Evolutionary conservation across 805 yeast species (phyloP), one percentile per base, ranked within the genome.

Genomic region (Ogataea trehalophila): DNA sequence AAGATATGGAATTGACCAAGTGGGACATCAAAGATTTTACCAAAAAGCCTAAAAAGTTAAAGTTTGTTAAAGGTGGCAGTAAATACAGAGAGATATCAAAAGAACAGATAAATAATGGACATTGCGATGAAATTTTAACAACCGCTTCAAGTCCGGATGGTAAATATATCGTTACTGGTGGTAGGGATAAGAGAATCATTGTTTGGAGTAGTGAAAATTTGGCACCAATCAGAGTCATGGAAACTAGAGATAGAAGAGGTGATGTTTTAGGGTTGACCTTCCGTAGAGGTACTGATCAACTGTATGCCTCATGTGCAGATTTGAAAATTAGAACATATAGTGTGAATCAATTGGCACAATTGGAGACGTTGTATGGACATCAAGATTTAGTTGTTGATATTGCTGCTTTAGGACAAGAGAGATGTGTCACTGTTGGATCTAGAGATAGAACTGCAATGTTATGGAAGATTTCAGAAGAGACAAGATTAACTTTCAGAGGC

Each of bases 381-480:
- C 98, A 94, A 70, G 99, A 94, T 62, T 72, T 79, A 46, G 91
- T 92, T 40, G 76, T 79, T 39, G 97, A 84, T 60, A 83, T 94
- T 45, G 71, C 89, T 20, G 89, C 97, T 0, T 71, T 94, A 51
- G 79, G 80, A 9, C 82, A 83, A 65, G 98, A 94, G 62, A 80
- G 97, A 49, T 94, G 99, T 72, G 91, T 94, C 16, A 88, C 96
- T 23, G 98, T 92, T 33, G 99, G 99, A 16, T 76, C 95, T 3
- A 80, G 98, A 58, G 99, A 94, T 68, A 83, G 95, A 59, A 87
- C 97, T 5, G 97, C 92, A 9, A 85, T 95, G 84, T 73, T 87
- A 58, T 94, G 99, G 99, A 94, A 94, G 65, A 89, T 94, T 55
- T 81, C 96, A 23, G 99, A 94, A 59, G 99, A 94, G 69, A 82